phyloP scores from a whole-genome alignment of 768 basidiomycete genomes.

The Cyclocybe cylindracea region DNA sequence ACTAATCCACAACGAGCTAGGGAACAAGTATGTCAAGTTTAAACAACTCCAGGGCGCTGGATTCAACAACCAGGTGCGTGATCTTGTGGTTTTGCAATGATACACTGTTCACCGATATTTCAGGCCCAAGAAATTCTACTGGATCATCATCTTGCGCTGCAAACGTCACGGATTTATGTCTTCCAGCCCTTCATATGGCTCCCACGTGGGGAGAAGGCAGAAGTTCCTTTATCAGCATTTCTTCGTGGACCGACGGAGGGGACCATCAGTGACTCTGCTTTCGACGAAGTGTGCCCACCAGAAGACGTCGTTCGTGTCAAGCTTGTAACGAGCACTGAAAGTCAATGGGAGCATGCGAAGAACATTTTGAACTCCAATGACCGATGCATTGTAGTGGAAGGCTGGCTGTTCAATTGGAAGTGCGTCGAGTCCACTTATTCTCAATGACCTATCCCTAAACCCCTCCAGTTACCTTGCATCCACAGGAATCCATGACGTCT shows the following conservation, averaged over 20 bases:
- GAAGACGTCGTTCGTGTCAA: constrained; percentile 35
- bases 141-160: constrained; percentile 45
- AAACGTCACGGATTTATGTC: constrained; percentile 39
- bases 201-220: constrained; percentile 39
- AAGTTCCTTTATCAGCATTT: constrained; percentile 45
- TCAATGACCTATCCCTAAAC: not conserved
- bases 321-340: constrained; percentile 22
- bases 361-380: constrained; percentile 31
- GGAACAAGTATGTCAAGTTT: constrained; percentile 42
- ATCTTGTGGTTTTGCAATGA: not conserved
- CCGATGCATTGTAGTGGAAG: constrained; percentile 43
- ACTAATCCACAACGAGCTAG: constrained; percentile 23
- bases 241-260: constrained; percentile 38
- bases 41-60: constrained; percentile 49
- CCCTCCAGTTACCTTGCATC: constrained; percentile 39
- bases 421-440: constrained; percentile 19
- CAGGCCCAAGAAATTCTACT: constrained; percentile 49
- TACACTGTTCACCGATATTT: not conserved
- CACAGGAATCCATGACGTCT: constrained; percentile 35
- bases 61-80: constrained; percentile 46
- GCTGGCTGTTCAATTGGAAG: constrained; percentile 46
- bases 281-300: constrained; percentile 41
- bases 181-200: constrained; percentile 50
- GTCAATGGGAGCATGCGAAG: constrained; percentile 39
- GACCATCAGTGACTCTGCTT: constrained; percentile 35